Evolutionary conservation across 345 rosid species (phyloP).

Genomic region (Citrus sp.): DNA sequence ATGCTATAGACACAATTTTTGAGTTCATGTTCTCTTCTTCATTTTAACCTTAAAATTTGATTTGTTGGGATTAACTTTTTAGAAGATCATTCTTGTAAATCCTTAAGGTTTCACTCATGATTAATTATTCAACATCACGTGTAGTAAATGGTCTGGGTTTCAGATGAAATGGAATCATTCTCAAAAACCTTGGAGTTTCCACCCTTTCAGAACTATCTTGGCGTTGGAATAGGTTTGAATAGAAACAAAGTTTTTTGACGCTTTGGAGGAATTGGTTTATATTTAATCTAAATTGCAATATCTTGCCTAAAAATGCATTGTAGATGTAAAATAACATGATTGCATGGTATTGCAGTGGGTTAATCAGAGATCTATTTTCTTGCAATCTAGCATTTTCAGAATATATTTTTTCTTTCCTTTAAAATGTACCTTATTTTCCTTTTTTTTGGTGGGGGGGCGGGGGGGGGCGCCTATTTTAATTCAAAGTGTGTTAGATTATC

Average conservation of each 20-base stretch:
- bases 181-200: background rate
- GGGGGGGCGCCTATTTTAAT: background rate
- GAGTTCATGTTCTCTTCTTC: background rate
- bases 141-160: background rate
- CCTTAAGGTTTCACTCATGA: background rate
- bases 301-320: background rate
- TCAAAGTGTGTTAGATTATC: background rate
- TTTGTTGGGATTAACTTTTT: background rate
- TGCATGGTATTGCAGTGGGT: conserved; percentile 1
- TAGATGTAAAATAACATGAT: background rate
- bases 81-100: background rate
- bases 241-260: background rate
- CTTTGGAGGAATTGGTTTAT: background rate
- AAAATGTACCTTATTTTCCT: background rate
- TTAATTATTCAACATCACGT: background rate
- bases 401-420: background rate
- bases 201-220: background rate
- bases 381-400: background rate
- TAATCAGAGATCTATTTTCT: background rate
- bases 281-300: background rate
- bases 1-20: background rate
- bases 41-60: background rate
- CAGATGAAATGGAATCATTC: background rate
- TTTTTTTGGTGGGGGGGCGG: too few relatives aligned
- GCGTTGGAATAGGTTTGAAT: background rate